Evolutionary conservation across 371 early-diverging fungal genomes (phyloP), one percentile per base, ranked within the genome.

Genomic region (Mucor racemosus): DNA sequence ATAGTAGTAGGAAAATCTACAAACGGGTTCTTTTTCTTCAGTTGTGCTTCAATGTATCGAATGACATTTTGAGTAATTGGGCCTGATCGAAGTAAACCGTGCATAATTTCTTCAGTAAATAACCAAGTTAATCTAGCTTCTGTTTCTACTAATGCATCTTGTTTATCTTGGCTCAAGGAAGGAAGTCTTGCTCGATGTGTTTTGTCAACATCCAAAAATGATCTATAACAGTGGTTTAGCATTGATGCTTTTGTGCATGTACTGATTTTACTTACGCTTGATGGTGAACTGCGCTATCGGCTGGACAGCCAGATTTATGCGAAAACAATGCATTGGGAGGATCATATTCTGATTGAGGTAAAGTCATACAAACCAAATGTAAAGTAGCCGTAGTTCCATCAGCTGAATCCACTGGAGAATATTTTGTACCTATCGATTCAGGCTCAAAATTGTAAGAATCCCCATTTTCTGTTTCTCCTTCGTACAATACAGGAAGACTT

Each of bases 101-200:
- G 88, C 85, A 94, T 88, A 13, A 92, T 85, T 74, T 92, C 92
- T 64, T 92, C 91, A 42, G 91, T 89, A 44, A 92, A 80, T 0
- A 92, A 68, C 86, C 85, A 85, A 2, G 86, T 85, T 10, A 94
- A 65, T 33, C 88, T 72, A 7, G 83, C 76, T 54, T 86, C 84
- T 0, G 89, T 87, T 59, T 90, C 89, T 0, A 78, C 72, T 5
- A 94, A 64, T 0, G 89, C 90, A 31, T 84, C 85, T 46, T 78
- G 78, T 65, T 92, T 90, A 33, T 84, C 86, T 15, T 73, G 57
- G 21, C 80, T 74, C 10, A 86, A 74, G 7, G 81, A 72, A 7
- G 80, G 75, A 3, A 85, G 76, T 42, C 69, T 62, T 59, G 76
- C 76, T 33, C 82, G 68, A 58, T 81, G 64, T 11, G 68, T 60